These are phyloP conservation scores for Apium graveolens DNA, from an alignment of 129 eudicot species.

Conservation along the genomic window DNA sequence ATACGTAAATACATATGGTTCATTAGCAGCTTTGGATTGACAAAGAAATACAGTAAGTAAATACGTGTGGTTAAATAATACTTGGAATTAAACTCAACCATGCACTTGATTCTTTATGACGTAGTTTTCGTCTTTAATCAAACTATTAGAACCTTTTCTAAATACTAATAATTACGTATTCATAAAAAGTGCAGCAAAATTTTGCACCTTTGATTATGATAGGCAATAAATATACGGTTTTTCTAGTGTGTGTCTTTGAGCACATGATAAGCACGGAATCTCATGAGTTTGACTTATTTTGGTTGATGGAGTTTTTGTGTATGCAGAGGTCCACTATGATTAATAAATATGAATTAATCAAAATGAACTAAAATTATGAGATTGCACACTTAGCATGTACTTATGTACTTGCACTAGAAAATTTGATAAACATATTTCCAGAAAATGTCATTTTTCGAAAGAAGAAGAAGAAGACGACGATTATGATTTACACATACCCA, in stretches of 20 bases:
- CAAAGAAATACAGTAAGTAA: background rate
- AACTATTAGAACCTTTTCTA: background rate
- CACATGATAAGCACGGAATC: too few relatives aligned
- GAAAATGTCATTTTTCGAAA: too few relatives aligned
- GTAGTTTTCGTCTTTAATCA: background rate
- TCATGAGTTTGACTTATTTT: too few relatives aligned
- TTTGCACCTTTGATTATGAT: background rate
- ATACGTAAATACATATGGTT: background rate
- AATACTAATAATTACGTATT: background rate
- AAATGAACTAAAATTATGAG: too few relatives aligned
- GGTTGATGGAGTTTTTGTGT: too few relatives aligned
- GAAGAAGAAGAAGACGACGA: background rate
- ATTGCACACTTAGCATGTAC: too few relatives aligned
- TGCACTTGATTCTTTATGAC: background rate
- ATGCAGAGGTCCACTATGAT: too few relatives aligned
- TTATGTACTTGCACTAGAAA: too few relatives aligned
- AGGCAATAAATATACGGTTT: too few relatives aligned
- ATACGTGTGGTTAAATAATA: background rate
- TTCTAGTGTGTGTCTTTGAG: too few relatives aligned
- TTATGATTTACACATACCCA: constrained; percentile 44
- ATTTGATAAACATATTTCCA: too few relatives aligned
- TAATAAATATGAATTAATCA: too few relatives aligned
- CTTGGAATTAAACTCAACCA: background rate
- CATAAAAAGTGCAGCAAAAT: background rate
- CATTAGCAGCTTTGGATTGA: background rate